Percentiles rank a stretch among this genome's conserved stretches.
These are phyloP conservation scores for Hypholoma sublateritium DNA, from an alignment of 768 basidiomycete species.

Conservation along the genomic window DNA sequence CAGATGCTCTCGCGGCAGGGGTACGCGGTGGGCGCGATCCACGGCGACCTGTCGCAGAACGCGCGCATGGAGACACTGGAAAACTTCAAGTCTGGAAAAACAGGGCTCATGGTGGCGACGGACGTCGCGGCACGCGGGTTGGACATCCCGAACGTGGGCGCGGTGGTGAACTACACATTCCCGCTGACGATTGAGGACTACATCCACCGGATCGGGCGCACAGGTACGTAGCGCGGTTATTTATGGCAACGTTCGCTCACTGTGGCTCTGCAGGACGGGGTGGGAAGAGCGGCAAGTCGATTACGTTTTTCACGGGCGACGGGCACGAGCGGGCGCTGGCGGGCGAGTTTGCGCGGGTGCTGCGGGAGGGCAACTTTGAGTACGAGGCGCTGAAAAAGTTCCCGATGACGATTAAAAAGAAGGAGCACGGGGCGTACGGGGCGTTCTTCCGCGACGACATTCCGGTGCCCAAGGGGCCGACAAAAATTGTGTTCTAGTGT, in stretches of 20 bases:
- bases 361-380: constrained; percentile 84
- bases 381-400: constrained; percentile 79
- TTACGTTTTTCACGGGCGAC: constrained; percentile 97
- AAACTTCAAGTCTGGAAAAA: constrained; percentile 79
- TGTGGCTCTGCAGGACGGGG: constrained; percentile 65
- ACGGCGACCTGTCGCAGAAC: constrained; percentile 88
- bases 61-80: constrained; percentile 85
- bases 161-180: constrained; percentile 97
- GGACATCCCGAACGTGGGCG: constrained; percentile 94
- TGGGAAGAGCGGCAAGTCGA: constrained; percentile 84
- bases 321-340: constrained; percentile 81
- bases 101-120: constrained; percentile 87
- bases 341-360: constrained; percentile 89
- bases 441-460: constrained; percentile 79
- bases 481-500: constrained; percentile 71
- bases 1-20: constrained; percentile 70
- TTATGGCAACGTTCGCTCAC: neutral
- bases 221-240: constrained; percentile 48
- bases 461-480: constrained; percentile 58
- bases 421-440: constrained; percentile 86
- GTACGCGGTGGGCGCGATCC: constrained; percentile 79
- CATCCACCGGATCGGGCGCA: constrained; percentile 87
- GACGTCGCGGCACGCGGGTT: constrained; percentile 97
- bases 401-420: constrained; percentile 98
- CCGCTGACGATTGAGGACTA: constrained; percentile 95